Conservation (phyloP, 2,329 filamentous ascomycete genomes). For the Fusarium chaquense region DNA sequence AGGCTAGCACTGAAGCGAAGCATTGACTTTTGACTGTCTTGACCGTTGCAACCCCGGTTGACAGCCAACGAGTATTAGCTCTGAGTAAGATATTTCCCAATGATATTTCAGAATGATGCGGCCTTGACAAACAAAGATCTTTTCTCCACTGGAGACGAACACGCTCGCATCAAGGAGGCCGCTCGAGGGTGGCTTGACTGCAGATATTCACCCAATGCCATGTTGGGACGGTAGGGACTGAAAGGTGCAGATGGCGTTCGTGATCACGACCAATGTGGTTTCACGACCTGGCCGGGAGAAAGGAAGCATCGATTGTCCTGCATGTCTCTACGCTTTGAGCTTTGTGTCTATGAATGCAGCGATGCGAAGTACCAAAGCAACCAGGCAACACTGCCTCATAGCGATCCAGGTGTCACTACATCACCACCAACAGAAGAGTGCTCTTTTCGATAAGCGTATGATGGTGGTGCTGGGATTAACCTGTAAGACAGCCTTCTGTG, state of each 20-base stretch:
- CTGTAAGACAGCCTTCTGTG: slow-evolving; percentile 13
- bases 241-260: slow-evolving; percentile 37
- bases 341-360: not conserved
- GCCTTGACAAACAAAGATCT: slow-evolving; percentile 11
- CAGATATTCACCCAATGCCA: slow-evolving; percentile 33
- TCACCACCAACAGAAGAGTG: not conserved
- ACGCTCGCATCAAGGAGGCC: slow-evolving; percentile 23
- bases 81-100: slow-evolving; percentile 11
- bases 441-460: slow-evolving; percentile 18
- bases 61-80: slow-evolving; percentile 16
- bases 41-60: slow-evolving; percentile 27
- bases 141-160: slow-evolving; percentile 32
- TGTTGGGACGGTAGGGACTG: slow-evolving; percentile 33
- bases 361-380: not conserved
- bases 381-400: slow-evolving; percentile 2
- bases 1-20: slow-evolving; percentile 12
- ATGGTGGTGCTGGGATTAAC: slow-evolving; percentile 22
- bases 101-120: not conserved
- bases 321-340: slow-evolving; percentile 7
- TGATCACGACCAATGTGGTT: slow-evolving; percentile 28
- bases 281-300: slow-evolving; percentile 22
- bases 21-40: slow-evolving; percentile 14
- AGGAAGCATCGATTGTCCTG: slow-evolving; percentile 11
- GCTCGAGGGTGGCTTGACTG: slow-evolving; percentile 24
- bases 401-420: not conserved